Percentiles rank a stretch among this genome's conserved stretches.
phyloP scores from a whole-genome alignment of 2,329 filamentous ascomycete species.

The Colletotrichum higginsianum region DNA sequence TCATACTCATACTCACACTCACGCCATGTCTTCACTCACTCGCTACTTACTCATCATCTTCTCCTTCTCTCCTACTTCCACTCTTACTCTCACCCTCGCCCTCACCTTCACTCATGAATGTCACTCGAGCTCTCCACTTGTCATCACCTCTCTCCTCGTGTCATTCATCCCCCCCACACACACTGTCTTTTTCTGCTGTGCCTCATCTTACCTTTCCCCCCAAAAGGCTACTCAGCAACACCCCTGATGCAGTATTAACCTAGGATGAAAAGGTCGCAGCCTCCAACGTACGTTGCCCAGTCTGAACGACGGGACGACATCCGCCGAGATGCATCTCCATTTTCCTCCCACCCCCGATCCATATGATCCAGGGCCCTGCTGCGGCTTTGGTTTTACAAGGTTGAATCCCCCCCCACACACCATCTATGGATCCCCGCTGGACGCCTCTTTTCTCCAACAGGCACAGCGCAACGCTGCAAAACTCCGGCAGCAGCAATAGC shows the following conservation, averaged over 20 bases:
- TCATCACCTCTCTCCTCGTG: constrained; percentile 5
- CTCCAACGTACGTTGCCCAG: constrained; percentile 19
- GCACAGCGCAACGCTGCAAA: background rate
- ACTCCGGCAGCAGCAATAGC: too few relatives aligned
- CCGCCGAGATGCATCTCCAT: constrained; percentile 48
- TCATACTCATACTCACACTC: background rate
- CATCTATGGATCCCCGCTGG: background rate
- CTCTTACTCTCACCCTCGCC: background rate
- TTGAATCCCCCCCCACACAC: background rate
- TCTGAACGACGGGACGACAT: constrained; percentile 43
- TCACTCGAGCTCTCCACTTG: background rate
- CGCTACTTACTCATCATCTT: background rate
- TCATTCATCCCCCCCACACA: background rate
- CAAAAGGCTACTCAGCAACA: background rate
- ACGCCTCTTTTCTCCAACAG: constrained; percentile 37
- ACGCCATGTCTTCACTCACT: background rate
- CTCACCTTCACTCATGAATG: background rate
- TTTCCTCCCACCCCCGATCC: background rate
- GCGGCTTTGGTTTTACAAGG: too few relatives aligned
- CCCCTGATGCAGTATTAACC: constrained; percentile 14
- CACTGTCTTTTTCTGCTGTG: background rate
- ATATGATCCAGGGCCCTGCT: background rate
- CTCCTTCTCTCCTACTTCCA: constrained; percentile 28
- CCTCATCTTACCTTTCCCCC: background rate
- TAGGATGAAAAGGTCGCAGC: background rate